phyloP scores from a whole-genome alignment of 345 rosid species.

The Acer yangbiense region DNA sequence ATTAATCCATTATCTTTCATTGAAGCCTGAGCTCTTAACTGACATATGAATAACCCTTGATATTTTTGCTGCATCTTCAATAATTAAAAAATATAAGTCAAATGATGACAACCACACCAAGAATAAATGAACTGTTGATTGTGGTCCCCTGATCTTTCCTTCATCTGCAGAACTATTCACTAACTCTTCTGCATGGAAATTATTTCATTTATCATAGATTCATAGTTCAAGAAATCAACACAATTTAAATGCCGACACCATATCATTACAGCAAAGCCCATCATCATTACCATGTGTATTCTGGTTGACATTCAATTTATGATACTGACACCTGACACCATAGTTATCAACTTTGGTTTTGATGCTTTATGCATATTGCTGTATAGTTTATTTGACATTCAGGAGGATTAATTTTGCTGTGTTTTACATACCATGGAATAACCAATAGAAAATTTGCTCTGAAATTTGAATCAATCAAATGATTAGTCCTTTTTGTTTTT shows the following conservation, averaged over 20 bases:
- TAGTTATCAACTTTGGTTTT: neutral
- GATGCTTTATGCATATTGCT: neutral
- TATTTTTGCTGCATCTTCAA: neutral
- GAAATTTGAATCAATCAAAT: neutral
- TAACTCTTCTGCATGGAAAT: neutral
- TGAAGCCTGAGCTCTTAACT: neutral
- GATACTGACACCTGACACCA: neutral
- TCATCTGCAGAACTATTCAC: too few species aligned
- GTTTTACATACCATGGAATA: neutral
- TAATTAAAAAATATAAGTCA: neutral
- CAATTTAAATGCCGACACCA: neutral
- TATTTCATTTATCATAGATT: neutral
- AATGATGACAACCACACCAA: neutral
- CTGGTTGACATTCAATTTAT: neutral
- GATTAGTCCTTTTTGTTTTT: neutral
- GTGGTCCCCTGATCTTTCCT: neutral
- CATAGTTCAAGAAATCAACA: neutral
- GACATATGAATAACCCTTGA: neutral
- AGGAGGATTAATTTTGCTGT: slow-evolving; percentile 7
- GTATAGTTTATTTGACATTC: neutral
- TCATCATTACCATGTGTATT: neutral
- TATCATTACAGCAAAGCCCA: neutral
- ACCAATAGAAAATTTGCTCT: neutral
- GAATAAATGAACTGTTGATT: neutral
- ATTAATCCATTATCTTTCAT: neutral